Base-by-base conservation (phyloP, 345 rosid genomes). In the Cardamine chenopodiifolia region DNA sequence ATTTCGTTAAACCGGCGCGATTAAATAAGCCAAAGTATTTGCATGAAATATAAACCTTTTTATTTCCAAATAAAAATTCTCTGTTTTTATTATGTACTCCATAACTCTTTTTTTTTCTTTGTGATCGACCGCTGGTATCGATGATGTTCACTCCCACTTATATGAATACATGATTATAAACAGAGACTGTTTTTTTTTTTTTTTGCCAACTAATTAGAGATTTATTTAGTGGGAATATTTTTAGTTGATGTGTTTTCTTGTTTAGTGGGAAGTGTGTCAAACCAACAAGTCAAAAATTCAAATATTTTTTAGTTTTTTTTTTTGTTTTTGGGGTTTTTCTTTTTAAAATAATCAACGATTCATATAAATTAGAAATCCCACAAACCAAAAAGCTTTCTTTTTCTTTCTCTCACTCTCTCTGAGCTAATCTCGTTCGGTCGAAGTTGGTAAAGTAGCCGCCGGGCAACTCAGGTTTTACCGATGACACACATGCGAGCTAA, bases 391-490 rank as follows among this genome's bases (percentile, higher is more conserved):
- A 13, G 56, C 54, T 42, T 76, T 59, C 18, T 80, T 47, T 26
- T 14, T 73, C 66, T 66, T 48, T 62, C 58, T 59, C 50, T 61
- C 45, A 3, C 17, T 0, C 52, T 65, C 35, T 40, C 72, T 12
- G 34, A 44, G 37, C 32, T 31, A 72, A 72, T 76, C 80, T 82
- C 44, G 62, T 53, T 20, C 48, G 20, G 55, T 66, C 78, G 62
- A 77, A 71, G 72, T 64, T 31, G 74, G 78, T 73, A 66, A 73
- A 78, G 61, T 69, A 56, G 55, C 72, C 82, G 79, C 68, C 76
- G 74, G 79, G 42, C 6, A 32, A 28, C 17, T 48, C n/a, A 63
- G 52, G 49, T 5, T 28, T 44, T 29, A 73, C 72, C 61, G 58
- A 78, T 74, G 62, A 77, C 37, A 22, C 8, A 31, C 70, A 79